phyloP scores from a whole-genome alignment of 257 asterid genomes.

The Rehmannia glutinosa region DNA sequence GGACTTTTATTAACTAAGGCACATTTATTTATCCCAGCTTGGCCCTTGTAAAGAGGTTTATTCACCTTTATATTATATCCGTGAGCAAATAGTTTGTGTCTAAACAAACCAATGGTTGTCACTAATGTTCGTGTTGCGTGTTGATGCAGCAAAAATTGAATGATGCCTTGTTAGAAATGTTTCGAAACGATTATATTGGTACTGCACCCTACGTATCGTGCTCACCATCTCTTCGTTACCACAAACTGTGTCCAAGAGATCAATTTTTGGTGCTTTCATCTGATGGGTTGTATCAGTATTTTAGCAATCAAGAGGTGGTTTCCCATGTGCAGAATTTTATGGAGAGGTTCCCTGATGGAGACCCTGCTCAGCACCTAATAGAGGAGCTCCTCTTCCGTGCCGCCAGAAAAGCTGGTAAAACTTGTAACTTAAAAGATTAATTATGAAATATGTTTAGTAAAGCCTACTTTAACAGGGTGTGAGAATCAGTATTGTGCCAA shows the following conservation, averaged over 20 bases:
- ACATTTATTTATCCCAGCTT: background rate
- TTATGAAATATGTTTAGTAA: background rate
- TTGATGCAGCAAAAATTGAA: constrained; percentile 81
- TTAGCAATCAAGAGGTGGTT: constrained; percentile 94
- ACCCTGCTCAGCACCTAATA: constrained; percentile 94
- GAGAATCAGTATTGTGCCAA: background rate
- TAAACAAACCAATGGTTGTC: too few species aligned
- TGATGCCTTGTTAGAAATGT: constrained; percentile 80
- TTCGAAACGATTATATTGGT: constrained; percentile 93
- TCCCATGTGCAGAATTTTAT: constrained; percentile 76
- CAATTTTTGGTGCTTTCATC: constrained; percentile 94
- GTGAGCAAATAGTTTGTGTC: too few species aligned
- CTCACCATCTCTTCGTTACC: constrained; percentile 88
- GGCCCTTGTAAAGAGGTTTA: constrained; percentile 6
- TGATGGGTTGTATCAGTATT: constrained; percentile 94
- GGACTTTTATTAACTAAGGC: background rate
- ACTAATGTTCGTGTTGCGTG: constrained; percentile 28
- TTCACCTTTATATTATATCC: background rate
- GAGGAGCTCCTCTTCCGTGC: constrained; percentile 95
- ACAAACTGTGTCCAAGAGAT: constrained; percentile 80
- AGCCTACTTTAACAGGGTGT: constrained; percentile 5
- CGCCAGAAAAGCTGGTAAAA: constrained; percentile 95
- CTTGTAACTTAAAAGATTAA: background rate
- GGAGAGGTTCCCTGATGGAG: constrained; percentile 97
- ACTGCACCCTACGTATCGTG: constrained; percentile 85